Base-by-base conservation (phyloP, 1,139 yeast species). In the Blastobotrys apis region DNA sequence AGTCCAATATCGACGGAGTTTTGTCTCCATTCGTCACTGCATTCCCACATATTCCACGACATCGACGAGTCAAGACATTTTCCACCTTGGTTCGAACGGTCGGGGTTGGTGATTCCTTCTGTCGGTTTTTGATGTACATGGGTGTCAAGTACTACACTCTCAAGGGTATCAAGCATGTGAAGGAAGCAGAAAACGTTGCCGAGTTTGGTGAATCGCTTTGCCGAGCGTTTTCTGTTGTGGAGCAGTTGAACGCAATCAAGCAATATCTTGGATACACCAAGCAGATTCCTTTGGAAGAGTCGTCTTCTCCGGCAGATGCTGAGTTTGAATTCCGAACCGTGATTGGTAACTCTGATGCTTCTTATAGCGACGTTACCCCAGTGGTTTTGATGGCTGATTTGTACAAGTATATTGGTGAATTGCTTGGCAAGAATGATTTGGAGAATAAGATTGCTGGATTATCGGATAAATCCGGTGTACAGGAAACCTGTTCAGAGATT, bases 41-140 rank as follows among this genome's bases (percentile, higher is more conserved):
- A 0, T 85, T 94, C 67, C 81, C 83, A 46, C 97, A 92, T 60
- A 88, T 92, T 53, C 99, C 99, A 52, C 80, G 95, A 63, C 98
- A 92, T 62, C 84, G 99, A 66, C 78, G 98, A 56, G 94, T 85
- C 41, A 81, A 81, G 59, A 70, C 94, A 46, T 92, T 86, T 60
- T 75, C 85, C 3, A 81, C 94, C 0, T 73, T 92, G 53, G 79
- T 90, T 13, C 74, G 74, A 55, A 84, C 97, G 1, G 71, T 92
- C 50, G 90, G 92, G n/a, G 71, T 82, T 39, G 72, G 52, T 25
- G 67, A 72, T 39, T 78, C 95, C 1, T 71, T 90, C 54, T 86
- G 84, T 54, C 72, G 84, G 42, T 74, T 92, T 39, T 65, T 90
- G 53, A 82, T 86, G 58, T 73, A 92, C 56, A 75, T 90, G 56